Conservation (phyloP, 2,329 filamentous ascomycete species). For the Chrysoporthe puriensis region DNA sequence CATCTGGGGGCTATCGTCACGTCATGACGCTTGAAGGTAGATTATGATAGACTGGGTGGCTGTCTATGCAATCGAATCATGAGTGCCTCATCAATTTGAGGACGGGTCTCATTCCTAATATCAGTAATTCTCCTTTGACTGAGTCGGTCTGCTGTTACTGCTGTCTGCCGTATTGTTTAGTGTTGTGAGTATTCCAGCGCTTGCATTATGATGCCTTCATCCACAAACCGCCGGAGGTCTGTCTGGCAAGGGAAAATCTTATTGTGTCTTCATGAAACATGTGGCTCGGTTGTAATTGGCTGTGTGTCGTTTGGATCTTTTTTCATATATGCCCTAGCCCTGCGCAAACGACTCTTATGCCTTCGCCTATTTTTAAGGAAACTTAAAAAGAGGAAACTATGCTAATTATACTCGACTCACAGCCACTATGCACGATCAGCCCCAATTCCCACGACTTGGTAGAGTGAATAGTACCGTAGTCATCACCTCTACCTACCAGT, state of each 20-base stretch:
- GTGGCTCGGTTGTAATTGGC: no score
- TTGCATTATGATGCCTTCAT: no score
- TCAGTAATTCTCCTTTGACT: not conserved
- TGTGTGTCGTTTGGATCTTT: no score
- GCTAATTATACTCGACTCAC: not conserved
- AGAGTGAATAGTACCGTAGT: no score
- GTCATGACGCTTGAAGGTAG: not conserved
- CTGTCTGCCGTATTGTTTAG: no score
- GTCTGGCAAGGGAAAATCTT: not conserved
- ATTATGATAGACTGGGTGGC: not conserved
- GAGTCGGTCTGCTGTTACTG: no score
- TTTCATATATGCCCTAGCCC: no score
- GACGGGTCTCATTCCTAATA: not conserved
- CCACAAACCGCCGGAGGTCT: not conserved
- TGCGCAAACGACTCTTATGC: not conserved
- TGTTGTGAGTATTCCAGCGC: no score
- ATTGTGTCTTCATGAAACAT: no score
- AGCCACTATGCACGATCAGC: not conserved
- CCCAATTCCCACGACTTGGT: not conserved
- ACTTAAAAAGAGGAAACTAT: not conserved
- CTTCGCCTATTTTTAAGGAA: not conserved
- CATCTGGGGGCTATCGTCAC: not conserved
- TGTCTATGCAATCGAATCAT: not conserved
- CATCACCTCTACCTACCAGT: not conserved
- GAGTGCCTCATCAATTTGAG: not conserved